Conservation (phyloP, 2,329 filamentous ascomycete species). For the Botrytis deweyae region DNA sequence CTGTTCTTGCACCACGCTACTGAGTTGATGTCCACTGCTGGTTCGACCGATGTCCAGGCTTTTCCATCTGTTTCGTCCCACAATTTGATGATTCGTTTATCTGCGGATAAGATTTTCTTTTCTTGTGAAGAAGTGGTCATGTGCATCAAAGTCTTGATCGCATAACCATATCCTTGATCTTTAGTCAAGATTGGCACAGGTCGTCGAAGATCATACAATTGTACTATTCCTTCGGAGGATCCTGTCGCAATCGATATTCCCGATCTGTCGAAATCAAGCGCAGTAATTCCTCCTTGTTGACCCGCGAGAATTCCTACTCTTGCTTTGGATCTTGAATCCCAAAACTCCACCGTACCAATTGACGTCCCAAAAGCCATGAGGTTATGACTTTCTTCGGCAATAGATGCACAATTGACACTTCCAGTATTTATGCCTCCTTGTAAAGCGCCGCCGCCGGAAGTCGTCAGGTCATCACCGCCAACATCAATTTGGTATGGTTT, state of each 20-base stretch:
- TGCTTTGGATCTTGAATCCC: slow-evolving; percentile 83
- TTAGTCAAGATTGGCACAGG: slow-evolving; percentile 84
- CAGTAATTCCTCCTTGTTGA: slow-evolving; percentile 74
- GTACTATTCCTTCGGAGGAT: slow-evolving; percentile 82
- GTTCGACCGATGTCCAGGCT: slow-evolving; percentile 95
- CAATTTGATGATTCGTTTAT: slow-evolving; percentile 95
- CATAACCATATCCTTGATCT: slow-evolving; percentile 92
- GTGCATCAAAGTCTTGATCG: slow-evolving; percentile 80
- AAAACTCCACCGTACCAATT: slow-evolving; percentile 94
- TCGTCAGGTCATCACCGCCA: slow-evolving; percentile 72
- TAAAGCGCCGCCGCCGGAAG: slow-evolving; percentile 67
- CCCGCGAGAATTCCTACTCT: slow-evolving; percentile 74
- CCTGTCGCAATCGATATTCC: slow-evolving; percentile 85
- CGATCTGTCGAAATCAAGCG: slow-evolving; percentile 79
- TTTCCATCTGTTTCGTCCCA: slow-evolving; percentile 83
- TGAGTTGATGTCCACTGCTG: slow-evolving; percentile 89
- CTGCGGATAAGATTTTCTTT: slow-evolving; percentile 85
- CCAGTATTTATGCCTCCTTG: slow-evolving; percentile 86
- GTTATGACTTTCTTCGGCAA: slow-evolving; percentile 87
- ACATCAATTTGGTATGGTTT: slow-evolving; percentile 90
- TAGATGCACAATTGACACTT: slow-evolving; percentile 80
- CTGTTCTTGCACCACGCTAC: slow-evolving; percentile 90
- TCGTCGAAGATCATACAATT: slow-evolving; percentile 88
- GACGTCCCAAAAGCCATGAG: slow-evolving; percentile 91
- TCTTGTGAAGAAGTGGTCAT: slow-evolving; percentile 71